Evolutionary conservation across 495 filamentous ascomycete species (phyloP).

Genomic region (Letharia columbiana): DNA sequence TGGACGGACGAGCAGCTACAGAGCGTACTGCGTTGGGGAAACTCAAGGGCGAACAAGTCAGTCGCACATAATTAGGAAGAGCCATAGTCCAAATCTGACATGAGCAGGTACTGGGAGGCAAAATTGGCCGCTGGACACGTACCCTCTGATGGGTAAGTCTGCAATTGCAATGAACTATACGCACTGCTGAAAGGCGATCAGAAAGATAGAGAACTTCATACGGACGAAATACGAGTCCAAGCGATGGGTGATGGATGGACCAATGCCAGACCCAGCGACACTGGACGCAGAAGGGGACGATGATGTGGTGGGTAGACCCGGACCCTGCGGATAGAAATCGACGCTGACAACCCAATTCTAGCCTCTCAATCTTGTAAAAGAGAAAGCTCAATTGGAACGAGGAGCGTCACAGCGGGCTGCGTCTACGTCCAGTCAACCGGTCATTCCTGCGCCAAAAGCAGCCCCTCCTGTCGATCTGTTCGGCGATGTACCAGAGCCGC

Average conservation of each 20-base stretch:
- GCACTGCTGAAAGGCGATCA: conserved; percentile 26
- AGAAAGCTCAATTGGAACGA: conserved; percentile 60
- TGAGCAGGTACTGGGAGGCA: conserved; percentile 80
- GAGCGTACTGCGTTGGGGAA: conserved; percentile 89
- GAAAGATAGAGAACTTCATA: conserved; percentile 98
- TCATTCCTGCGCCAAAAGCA: conserved; percentile 34
- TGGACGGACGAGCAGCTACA: conserved; percentile 98
- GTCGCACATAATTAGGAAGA: conserved; percentile 21
- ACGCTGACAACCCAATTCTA: conserved; percentile 24
- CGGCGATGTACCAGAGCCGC: conserved; percentile 46
- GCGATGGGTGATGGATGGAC: conserved; percentile 96
- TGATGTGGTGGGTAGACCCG: conserved; percentile 53
- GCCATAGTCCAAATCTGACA: conserved; percentile 10
- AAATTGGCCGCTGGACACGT: conserved; percentile 86
- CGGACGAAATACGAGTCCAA: conserved; percentile 97
- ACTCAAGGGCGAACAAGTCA: conserved; percentile 86
- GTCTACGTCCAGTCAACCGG: conserved; percentile 36
- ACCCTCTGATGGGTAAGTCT: conserved; percentile 77
- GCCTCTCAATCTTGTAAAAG: conserved; percentile 66
- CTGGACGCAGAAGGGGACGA: conserved; percentile 77
- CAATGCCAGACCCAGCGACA: conserved; percentile 83
- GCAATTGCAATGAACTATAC: not conserved
- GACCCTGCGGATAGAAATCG: not conserved
- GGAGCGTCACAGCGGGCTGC: conserved; percentile 45
- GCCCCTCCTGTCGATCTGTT: conserved; percentile 52